Conservation (phyloP, 108 stramenopile species). For the Asterionellopsis glacialis region DNA sequence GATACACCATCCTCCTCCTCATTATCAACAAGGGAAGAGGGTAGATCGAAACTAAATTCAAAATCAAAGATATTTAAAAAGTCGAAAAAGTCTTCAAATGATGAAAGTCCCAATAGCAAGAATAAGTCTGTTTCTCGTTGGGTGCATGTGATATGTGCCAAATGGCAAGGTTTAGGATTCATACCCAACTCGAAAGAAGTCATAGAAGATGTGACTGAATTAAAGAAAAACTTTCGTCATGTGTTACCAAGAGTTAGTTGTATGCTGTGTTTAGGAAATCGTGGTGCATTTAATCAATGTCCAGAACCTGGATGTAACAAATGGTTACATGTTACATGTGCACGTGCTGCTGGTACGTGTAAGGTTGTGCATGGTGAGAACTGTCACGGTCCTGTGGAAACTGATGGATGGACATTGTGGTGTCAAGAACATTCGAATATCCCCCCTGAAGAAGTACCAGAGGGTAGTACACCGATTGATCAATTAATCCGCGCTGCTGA, state of each 20-base stretch:
- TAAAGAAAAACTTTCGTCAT: slow-evolving; percentile 44
- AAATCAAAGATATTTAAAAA: too few relatives aligned
- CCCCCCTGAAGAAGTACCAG: slow-evolving; percentile 17
- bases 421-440: slow-evolving; percentile 73
- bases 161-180: slow-evolving; percentile 82
- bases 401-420: slow-evolving; percentile 67
- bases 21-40: neutral
- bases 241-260: slow-evolving; percentile 29
- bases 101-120: neutral
- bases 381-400: slow-evolving; percentile 47
- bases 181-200: slow-evolving; percentile 30
- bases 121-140: slow-evolving; percentile 39
- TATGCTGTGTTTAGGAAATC: slow-evolving; percentile 55
- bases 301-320: slow-evolving; percentile 53
- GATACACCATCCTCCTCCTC: slow-evolving; percentile 8
- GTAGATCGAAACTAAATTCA: too few relatives aligned
- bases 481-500: slow-evolving; percentile 54
- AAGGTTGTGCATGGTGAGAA: slow-evolving; percentile 83
- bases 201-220: slow-evolving; percentile 62
- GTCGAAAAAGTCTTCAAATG: too few relatives aligned
- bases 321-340: slow-evolving; percentile 81
- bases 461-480: slow-evolving; percentile 37
- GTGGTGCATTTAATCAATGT: slow-evolving; percentile 70
- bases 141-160: slow-evolving; percentile 80
- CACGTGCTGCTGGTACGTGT: slow-evolving; percentile 64